Conservation (phyloP, 441 rosid species). For the Kokia cookei region DNA sequence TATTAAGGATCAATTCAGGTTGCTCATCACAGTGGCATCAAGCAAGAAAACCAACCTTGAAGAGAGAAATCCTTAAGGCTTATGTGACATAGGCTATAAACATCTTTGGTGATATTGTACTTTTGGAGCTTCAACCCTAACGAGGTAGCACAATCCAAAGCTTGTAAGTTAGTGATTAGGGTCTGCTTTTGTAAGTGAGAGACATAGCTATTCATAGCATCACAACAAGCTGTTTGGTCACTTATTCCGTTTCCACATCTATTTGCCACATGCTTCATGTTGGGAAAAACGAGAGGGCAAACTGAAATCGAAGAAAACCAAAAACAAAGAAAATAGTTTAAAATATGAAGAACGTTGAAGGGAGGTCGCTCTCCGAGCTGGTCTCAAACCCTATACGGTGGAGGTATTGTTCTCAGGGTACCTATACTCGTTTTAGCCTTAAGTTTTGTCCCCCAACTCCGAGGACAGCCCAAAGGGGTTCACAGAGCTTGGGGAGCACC, state of each 20-base stretch:
- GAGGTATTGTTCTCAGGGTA: too few relatives aligned
- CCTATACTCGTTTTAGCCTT: too few relatives aligned
- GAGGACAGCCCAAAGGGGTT: too few relatives aligned
- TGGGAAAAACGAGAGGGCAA: slow-evolving; percentile 84
- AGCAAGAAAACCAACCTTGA: slow-evolving; percentile 52
- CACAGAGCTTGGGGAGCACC: too few relatives aligned
- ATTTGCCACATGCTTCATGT: slow-evolving; percentile 55
- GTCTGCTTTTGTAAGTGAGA: slow-evolving; percentile 91
- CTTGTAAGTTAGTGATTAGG: slow-evolving; percentile 88
- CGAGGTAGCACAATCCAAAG: slow-evolving; percentile 78
- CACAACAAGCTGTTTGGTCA: slow-evolving; percentile 64
- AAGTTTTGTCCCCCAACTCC: too few relatives aligned
- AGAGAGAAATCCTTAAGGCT: slow-evolving; percentile 94
- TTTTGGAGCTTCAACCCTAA: slow-evolving; percentile 65
- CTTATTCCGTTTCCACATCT: slow-evolving; percentile 52
- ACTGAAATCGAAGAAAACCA: slow-evolving; percentile 39
- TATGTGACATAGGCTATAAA: slow-evolving; percentile 74
- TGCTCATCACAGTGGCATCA: background rate
- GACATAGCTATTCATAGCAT: slow-evolving; percentile 70
- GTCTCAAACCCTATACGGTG: too few relatives aligned
- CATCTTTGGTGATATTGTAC: slow-evolving; percentile 52
- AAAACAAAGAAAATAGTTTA: background rate
- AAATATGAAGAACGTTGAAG: background rate
- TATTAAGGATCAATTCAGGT: background rate
- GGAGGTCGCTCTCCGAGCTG: too few relatives aligned